Evolutionary conservation across 106 monocot species (phyloP).

Genomic region (Platanthera zijinensis): DNA sequence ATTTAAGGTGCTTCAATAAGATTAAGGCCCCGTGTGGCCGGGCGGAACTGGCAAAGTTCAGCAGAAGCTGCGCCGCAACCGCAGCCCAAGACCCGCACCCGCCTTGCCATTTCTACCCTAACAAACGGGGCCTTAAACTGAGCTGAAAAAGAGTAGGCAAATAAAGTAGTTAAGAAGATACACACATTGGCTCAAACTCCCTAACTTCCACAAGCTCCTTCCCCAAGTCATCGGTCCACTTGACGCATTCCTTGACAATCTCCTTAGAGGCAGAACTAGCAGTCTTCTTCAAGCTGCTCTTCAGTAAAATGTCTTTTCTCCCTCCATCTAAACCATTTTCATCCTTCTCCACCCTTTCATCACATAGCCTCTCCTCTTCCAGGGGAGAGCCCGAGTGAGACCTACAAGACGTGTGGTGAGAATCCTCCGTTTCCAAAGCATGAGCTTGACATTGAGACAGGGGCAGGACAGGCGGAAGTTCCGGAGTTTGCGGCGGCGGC

Average conservation of each 20-base stretch:
- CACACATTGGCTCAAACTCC: conserved; percentile 48
- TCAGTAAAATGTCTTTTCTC: conserved; percentile 23
- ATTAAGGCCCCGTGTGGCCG: neutral
- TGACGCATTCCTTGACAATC: conserved; percentile 31
- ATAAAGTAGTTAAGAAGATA: neutral
- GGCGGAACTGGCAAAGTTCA: too few species aligned
- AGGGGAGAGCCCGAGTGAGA: neutral
- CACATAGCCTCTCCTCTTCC: conserved; percentile 1
- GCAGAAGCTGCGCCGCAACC: too few species aligned
- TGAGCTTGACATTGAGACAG: neutral
- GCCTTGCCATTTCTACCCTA: too few species aligned
- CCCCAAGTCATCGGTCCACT: conserved; percentile 60
- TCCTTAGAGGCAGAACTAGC: conserved; percentile 2
- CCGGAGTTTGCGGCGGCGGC: neutral
- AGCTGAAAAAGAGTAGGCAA: neutral
- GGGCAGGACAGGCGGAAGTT: neutral
- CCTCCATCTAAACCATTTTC: conserved; percentile 7
- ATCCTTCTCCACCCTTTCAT: conserved; percentile 20
- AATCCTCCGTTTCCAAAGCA: neutral
- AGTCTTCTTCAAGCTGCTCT: conserved; percentile 45
- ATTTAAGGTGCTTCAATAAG: neutral
- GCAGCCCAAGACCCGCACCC: too few species aligned
- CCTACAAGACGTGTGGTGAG: neutral
- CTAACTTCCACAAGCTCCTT: conserved; percentile 53
- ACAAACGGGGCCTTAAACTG: neutral